Conservation (phyloP, 768 basidiomycete genomes). For the Naganishia kalamii region DNA sequence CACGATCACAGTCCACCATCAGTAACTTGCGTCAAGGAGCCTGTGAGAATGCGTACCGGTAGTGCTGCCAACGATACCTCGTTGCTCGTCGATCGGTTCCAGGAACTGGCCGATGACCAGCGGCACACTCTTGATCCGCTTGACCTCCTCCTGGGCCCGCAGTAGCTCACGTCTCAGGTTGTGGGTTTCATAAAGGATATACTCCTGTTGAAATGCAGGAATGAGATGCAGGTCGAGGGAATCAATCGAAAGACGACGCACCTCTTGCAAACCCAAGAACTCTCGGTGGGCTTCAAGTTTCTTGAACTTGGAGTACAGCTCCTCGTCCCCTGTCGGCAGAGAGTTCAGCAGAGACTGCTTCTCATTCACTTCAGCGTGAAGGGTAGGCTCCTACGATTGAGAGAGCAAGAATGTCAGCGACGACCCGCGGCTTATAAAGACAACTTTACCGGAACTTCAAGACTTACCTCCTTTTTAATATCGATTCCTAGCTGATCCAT, state of each 20-base stretch:
- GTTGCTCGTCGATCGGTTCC: conserved; percentile 95
- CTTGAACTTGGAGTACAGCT: conserved; percentile 95
- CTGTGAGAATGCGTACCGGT: conserved; percentile 51
- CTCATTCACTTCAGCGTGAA: conserved; percentile 78
- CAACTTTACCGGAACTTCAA: neutral
- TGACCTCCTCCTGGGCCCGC: conserved; percentile 98
- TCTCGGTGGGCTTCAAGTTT: conserved; percentile 89
- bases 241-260: conserved; percentile 20
- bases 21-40: neutral
- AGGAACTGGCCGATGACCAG: conserved; percentile 99
- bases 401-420: neutral
- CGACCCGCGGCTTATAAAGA: neutral
- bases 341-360: conserved; percentile 81
- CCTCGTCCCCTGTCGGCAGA: conserved; percentile 67
- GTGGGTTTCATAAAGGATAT: conserved; percentile 97
- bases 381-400: conserved; percentile 70
- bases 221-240: neutral
- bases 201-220: conserved; percentile 61
- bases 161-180: conserved; percentile 96
- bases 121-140: conserved; percentile 96
- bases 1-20: too few relatives aligned
- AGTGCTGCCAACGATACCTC: conserved; percentile 93
- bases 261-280: conserved; percentile 62
- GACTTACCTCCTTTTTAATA: conserved; percentile 66
- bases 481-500: conserved; percentile 92